Evolutionary conservation across 306 rosid genomes (phyloP), one percentile per base, ranked within the genome.

Genomic region (Vicia faba): DNA sequence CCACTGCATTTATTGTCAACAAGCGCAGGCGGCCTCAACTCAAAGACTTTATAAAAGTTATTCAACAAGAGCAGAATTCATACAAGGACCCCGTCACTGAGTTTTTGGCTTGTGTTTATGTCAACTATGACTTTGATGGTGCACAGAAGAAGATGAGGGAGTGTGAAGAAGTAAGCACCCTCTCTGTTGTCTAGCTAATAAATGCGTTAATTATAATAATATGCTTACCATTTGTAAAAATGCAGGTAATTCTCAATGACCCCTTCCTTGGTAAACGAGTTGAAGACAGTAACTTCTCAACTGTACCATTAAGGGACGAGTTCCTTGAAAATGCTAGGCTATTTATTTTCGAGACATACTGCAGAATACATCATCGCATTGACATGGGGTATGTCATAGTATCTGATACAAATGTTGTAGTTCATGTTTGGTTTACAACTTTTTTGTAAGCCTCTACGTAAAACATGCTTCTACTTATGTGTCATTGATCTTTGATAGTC

Each of bases 261-360:
- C 99, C 99, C 31, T 93, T 93, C 84, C 97, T 89, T 19, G 96
- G 97, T 50, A 90, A 93, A 67, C 80, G 96, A 73, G 87, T 86
- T 65, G 99, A 93, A 79, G 97, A 93, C 50, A 88, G 88, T 69
- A 90, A 78, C 82, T 87, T 88, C 75, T 81, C 96, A 15, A 77
- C 96, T 8, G 90, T 93, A 45, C 99, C 99, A 15, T 64, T 90
- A 69, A 86, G 97, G 86, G 98, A 93, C 10, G 98, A 93, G 76
- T 89, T 93, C 81, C 96, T 93, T 77, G 98, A 93, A 78, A 93
- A 86, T 86, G 97, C 95, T 26, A 88, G 98, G 68, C 85, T 93
- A 4, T 93, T 93, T 74, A 89, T 93, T 83, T 93, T 93, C 72
- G 98, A 93, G 96, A 93, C 96, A 16, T 93, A 89, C 79, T 93